Evolutionary conservation across 2,329 filamentous ascomycete genomes (phyloP).

Genomic region (Gremmenia infestans): DNA sequence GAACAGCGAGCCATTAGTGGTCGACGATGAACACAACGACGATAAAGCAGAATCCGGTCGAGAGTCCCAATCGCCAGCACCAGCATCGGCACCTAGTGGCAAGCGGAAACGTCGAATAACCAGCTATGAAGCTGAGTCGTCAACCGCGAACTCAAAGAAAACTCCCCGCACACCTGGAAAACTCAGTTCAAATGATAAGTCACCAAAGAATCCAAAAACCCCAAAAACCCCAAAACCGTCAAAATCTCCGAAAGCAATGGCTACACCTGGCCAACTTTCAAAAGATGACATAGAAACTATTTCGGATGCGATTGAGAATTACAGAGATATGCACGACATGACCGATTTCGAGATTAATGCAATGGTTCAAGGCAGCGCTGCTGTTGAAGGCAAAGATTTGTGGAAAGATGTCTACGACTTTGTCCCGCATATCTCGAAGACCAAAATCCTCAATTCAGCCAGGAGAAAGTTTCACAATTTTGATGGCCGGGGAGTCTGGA

Average conservation of each 20-base stretch:
- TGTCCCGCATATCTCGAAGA: slow-evolving; percentile 46
- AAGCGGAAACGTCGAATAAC: slow-evolving; percentile 19
- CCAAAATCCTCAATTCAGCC: slow-evolving; percentile 51
- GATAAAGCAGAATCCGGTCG: background rate
- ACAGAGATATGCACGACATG: slow-evolving; percentile 39
- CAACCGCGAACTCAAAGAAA: background rate
- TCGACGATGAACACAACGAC: too few species aligned
- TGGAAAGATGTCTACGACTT: slow-evolving; percentile 46
- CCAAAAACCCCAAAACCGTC: slow-evolving; percentile 1
- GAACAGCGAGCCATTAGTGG: too few species aligned
- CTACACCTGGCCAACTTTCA: background rate
- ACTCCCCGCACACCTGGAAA: background rate
- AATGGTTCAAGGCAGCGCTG: slow-evolving; percentile 34
- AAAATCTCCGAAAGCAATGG: slow-evolving; percentile 2
- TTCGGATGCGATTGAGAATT: slow-evolving; percentile 35
- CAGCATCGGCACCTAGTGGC: slow-evolving; percentile 10
- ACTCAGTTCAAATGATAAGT: background rate
- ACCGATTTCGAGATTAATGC: slow-evolving; percentile 44
- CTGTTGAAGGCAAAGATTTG: slow-evolving; percentile 39
- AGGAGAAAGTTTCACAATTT: slow-evolving; percentile 64
- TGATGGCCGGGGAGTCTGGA: slow-evolving; percentile 55
- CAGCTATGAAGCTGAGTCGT: slow-evolving; percentile 8
- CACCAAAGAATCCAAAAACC: background rate
- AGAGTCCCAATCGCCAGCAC: background rate
- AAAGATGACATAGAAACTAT: slow-evolving; percentile 10